These are phyloP conservation scores for Wallacemonas sp. DNA, from an alignment of 208 protist genomes.

Conservation along the genomic window DNA sequence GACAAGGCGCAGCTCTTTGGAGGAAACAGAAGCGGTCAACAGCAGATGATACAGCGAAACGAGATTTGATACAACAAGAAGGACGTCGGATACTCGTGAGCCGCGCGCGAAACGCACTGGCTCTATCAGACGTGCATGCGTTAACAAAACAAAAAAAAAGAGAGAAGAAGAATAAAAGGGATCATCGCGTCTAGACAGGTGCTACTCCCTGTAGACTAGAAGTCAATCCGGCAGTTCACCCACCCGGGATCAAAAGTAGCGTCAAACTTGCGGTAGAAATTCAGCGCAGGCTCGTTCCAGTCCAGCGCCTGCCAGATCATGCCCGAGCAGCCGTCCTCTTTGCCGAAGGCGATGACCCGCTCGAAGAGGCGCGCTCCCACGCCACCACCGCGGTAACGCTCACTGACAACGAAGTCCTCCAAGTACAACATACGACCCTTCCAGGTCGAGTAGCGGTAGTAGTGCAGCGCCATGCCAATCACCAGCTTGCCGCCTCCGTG, in stretches of 20 bases:
- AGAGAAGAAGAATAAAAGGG: background rate
- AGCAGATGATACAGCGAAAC: no score
- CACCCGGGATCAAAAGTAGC: slow-evolving; percentile 37
- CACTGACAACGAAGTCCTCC: slow-evolving; percentile 49
- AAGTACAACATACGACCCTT: slow-evolving; percentile 49
- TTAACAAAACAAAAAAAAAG: background rate
- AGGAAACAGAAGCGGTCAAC: no score
- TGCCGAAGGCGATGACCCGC: slow-evolving; percentile 30
- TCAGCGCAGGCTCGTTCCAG: slow-evolving; percentile 44
- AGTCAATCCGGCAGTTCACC: slow-evolving; percentile 51
- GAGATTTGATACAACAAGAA: no score
- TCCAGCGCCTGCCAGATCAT: slow-evolving; percentile 63
- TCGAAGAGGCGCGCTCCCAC: slow-evolving; percentile 41
- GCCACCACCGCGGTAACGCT: slow-evolving; percentile 27
- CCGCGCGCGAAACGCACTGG: no score
- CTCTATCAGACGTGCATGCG: background rate
- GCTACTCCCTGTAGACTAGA: slow-evolving; percentile 6
- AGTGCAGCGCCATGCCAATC: slow-evolving; percentile 51
- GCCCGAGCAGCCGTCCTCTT: slow-evolving; percentile 36
- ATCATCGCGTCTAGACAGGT: background rate
- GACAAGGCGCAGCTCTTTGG: no score
- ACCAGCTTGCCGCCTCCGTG: slow-evolving; percentile 11
- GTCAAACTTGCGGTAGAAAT: slow-evolving; percentile 49
- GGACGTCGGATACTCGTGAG: no score
- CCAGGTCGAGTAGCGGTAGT: slow-evolving; percentile 60